Conservation (phyloP, 208 protist species). For the Tritrichomonas musculus region DNA sequence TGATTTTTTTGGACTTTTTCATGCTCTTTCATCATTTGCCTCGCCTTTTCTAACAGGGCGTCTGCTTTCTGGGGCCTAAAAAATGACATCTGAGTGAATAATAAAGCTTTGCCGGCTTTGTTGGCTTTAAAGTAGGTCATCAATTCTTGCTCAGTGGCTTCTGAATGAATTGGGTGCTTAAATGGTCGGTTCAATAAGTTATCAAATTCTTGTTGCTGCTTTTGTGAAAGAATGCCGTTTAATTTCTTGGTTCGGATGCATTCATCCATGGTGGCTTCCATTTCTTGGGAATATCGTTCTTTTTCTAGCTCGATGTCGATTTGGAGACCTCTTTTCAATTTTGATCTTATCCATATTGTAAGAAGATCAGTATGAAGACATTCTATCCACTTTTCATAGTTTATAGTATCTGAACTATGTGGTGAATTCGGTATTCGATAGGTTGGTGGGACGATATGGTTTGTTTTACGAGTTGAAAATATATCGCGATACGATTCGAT, state of each 20-base stretch:
- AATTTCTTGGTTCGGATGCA: not conserved
- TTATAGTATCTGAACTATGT: not conserved
- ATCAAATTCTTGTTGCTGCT: conserved; percentile 18
- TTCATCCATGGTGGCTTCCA: not conserved
- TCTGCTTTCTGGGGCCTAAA: not conserved
- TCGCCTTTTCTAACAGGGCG: not conserved
- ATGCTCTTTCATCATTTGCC: not conserved
- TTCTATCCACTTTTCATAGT: not conserved
- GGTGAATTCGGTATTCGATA: not conserved
- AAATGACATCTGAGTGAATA: conserved; percentile 22
- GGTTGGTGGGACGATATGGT: not conserved
- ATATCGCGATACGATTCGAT: not conserved
- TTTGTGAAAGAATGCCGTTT: not conserved
- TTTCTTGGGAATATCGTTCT: not conserved
- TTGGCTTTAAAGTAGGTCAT: not conserved
- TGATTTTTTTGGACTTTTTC: not conserved
- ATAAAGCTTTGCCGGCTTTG: not conserved
- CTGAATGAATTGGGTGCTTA: not conserved
- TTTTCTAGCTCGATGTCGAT: not conserved
- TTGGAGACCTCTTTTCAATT: not conserved
- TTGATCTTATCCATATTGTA: not conserved
- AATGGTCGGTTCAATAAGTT: not conserved
- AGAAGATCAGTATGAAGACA: not conserved
- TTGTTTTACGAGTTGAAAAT: not conserved
- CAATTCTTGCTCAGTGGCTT: not conserved